Conservation (phyloP, 805 yeast genomes). For the Yarrowia osloensis region DNA sequence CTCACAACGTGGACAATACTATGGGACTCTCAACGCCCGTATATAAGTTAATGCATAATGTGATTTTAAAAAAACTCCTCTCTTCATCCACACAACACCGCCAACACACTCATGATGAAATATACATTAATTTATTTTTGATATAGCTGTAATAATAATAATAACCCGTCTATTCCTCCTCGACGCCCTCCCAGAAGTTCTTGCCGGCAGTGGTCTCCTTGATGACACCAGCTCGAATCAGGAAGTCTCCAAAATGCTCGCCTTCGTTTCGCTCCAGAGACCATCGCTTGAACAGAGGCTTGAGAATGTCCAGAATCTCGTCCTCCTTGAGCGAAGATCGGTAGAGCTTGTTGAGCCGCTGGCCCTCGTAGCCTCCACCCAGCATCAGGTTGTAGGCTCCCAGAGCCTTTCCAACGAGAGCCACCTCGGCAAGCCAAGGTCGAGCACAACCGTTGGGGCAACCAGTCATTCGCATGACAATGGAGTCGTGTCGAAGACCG, state of each 20-base stretch:
- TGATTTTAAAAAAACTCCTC: too few species aligned
- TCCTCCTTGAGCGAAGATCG: constrained; percentile 87
- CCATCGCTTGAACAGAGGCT: constrained; percentile 92
- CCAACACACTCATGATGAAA: too few species aligned
- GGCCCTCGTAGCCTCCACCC: constrained; percentile 95
- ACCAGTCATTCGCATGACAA: constrained; percentile 98
- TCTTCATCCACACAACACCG: background rate
- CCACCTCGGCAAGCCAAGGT: constrained; percentile 97
- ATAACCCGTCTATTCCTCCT: constrained; percentile 53
- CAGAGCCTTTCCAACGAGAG: constrained; percentile 90
- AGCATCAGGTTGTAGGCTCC: constrained; percentile 92
- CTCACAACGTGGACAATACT: too few species aligned
- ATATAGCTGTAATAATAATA: constrained; percentile 2
- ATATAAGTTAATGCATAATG: too few species aligned
- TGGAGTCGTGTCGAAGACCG: constrained; percentile 90
- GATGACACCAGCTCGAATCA: constrained; percentile 82
- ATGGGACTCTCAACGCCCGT: too few species aligned
- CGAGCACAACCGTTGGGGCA: constrained; percentile 99
- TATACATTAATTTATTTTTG: constrained; percentile 1
- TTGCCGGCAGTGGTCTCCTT: constrained; percentile 88
- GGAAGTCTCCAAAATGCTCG: constrained; percentile 94
- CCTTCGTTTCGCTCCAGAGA: constrained; percentile 85
- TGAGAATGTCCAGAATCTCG: constrained; percentile 73
- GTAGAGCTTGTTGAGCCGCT: constrained; percentile 86
- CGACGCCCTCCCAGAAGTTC: constrained; percentile 90